These are phyloP conservation scores for Porcisia deanei DNA, from an alignment of 208 protist genomes.

Conservation along the genomic window DNA sequence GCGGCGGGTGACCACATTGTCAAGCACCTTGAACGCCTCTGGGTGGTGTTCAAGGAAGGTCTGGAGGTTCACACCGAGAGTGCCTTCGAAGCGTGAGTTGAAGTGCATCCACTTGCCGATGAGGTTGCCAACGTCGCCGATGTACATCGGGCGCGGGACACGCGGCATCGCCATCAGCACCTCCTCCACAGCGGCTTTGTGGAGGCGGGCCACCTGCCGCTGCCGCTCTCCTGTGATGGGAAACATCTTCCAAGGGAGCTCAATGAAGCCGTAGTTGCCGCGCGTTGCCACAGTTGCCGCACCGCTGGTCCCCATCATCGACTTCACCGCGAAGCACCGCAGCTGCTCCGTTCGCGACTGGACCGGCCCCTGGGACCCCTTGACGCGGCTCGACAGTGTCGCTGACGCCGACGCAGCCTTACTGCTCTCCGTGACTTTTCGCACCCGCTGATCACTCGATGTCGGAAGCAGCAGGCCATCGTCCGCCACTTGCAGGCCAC, in stretches of 20 bases:
- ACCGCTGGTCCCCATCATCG: slow-evolving; percentile 4
- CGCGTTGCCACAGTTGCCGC: not conserved
- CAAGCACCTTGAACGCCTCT: slow-evolving; percentile 66
- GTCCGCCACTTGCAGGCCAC: slow-evolving; percentile 45
- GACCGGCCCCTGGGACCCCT: slow-evolving; percentile 13
- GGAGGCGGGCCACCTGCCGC: slow-evolving; percentile 45
- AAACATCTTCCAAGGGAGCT: slow-evolving; percentile 53
- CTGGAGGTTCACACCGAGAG: slow-evolving; percentile 67
- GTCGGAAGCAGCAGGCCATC: slow-evolving; percentile 25
- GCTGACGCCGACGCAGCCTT: not conserved
- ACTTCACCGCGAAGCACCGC: slow-evolving; percentile 52
- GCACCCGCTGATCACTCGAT: slow-evolving; percentile 19
- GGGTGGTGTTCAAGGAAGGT: slow-evolving; percentile 74
- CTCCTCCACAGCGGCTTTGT: slow-evolving; percentile 66
- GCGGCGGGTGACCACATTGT: slow-evolving; percentile 70
- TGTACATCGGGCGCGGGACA: slow-evolving; percentile 73
- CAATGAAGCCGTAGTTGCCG: slow-evolving; percentile 22
- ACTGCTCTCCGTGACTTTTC: not conserved
- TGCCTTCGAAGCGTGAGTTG: slow-evolving; percentile 80
- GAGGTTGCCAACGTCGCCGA: slow-evolving; percentile 85
- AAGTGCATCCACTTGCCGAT: slow-evolving; percentile 88
- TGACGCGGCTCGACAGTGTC: slow-evolving; percentile 38
- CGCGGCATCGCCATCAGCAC: slow-evolving; percentile 88
- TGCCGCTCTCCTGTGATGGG: slow-evolving; percentile 56
- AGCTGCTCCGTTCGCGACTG: slow-evolving; percentile 32